Evolutionary conservation across 805 yeast species (phyloP), one percentile per base, ranked within the genome.

Genomic region (Monosporozyma servazzii): DNA sequence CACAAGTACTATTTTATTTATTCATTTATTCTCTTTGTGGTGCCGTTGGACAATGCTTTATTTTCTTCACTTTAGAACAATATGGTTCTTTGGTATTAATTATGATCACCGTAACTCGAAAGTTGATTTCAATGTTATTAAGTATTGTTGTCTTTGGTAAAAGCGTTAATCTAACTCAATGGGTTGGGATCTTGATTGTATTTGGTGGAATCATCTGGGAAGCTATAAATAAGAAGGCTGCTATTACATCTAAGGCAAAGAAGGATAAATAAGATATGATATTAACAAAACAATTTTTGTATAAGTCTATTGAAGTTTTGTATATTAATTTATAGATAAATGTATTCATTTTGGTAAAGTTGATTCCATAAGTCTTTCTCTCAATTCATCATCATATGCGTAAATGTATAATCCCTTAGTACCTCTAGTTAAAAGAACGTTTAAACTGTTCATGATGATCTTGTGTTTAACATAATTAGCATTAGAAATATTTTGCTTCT

Each of bases 31-130:
- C 90, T 0, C 50, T 81, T 0, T 82, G 88, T 63, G 99, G 98
- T 2, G 83, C 97, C 0, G 61, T 88, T 27, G 99, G 99, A 15
- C 98, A 93, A 68, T 79, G 90, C n/a, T 93, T 95, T 69, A 88
- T 93, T 43, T 93, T 90, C 64, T 68, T 81, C 49, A 88, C 96
- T 1, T 71, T 93, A 45, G 93, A 88, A 58, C 76, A 79, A 52
- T 93, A 87, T 64, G 96, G 91, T 47, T 88, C 96, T 1, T 71
- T 93, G 53, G 78, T 86, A 0, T 73, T 93, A 50, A 89, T 91
- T 29, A 91, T 96, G 41, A 91, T 95, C 17, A 93, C 98, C 0
- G 97, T 93, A 9, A 91, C 99, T 1, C 77, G 99, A 59, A 93
- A 93, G 63, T 91, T 93, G 96, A 73, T 89, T 47, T 88, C 97